A percentile compares a stretch with the other conserved stretches of the same genome.
Conservation (phyloP, 495 filamentous ascomycete species). For the Durotheca rogersii region DNA sequence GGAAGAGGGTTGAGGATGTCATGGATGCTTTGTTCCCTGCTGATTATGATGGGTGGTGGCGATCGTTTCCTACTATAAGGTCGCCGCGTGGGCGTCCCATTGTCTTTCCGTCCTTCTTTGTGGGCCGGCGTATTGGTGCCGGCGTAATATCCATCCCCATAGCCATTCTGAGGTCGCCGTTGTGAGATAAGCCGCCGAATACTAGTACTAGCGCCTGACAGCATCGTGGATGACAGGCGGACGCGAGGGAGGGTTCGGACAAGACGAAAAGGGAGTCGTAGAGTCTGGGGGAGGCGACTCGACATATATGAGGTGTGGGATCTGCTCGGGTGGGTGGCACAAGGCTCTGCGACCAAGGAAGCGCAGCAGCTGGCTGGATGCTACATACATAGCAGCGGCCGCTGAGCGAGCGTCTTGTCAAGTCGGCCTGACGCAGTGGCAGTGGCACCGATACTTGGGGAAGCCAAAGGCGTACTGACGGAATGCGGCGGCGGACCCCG, state of each 20-base stretch:
- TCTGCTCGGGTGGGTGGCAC: constrained; percentile 30
- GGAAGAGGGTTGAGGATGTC: constrained; percentile 41
- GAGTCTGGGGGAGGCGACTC: constrained; percentile 31
- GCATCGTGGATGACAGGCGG: constrained; percentile 39
- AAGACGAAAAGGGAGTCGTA: constrained; percentile 16
- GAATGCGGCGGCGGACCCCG: constrained; percentile 25
- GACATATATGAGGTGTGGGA: constrained; percentile 37
- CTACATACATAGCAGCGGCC: constrained; percentile 14
- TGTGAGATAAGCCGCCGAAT: constrained; percentile 48
- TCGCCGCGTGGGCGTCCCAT: constrained; percentile 32
- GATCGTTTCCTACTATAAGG: constrained; percentile 30
- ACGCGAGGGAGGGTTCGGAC: constrained; percentile 30
- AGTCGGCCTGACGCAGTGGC: constrained; percentile 7
- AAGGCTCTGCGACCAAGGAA: constrained; percentile 30
- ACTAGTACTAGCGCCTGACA: constrained; percentile 46
- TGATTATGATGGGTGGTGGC: constrained; percentile 40
- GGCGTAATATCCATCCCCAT: constrained; percentile 35
- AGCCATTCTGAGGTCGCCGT: constrained; percentile 35
- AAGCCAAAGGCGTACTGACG: constrained; percentile 19
- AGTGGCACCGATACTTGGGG: constrained; percentile 20
- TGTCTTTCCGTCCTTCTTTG: constrained; percentile 31
- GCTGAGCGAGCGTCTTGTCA: constrained; percentile 5
- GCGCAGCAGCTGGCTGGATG: constrained; percentile 25
- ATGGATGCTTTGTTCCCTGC: constrained; percentile 45
- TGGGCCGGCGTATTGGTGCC: constrained; percentile 33